Evolutionary conservation across 2,329 filamentous ascomycete species (phyloP), one percentile per base, ranked within the genome.

Genomic region (Trichoderma oligosporum): DNA sequence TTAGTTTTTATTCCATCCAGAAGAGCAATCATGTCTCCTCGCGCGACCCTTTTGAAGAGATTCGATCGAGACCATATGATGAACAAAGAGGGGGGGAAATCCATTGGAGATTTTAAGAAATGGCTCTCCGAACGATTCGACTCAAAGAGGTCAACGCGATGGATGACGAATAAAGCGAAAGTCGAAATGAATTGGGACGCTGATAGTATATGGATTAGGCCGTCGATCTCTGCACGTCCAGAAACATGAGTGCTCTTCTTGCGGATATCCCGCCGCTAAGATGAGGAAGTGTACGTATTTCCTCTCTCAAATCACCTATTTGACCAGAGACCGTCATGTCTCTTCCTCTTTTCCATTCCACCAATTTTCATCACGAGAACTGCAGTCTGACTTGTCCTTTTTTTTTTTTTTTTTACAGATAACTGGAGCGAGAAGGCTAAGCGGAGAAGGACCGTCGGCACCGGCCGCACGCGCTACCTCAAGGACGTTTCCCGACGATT

Each of bases 381-480:
- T 22, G 8, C 31, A 14, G n/a, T 41, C 56, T 47, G 41, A 57
- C 20, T 7, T 35, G 25, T 7, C 16, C 14, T 48, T 33, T 11
- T 16, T 1, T 16, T 53, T 27, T 16, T 12, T 7, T 25, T 57
- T 27, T 14, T n/a, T 8, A 39, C 75, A 97, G 93, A 87, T 88
- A 97, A 99, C 89, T 99, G 94, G 94, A 86, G 89, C 78, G 93
- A 97, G 86, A 99, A 99, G 89, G 93, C 92, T 72, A 97, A 97
- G 91, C 85, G 94, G 79, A 95, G 94, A 88, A 97, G 97, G 92
- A 97, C 93, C 74, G 93, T 89, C 76, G 94, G 94, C 73, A 93
- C 91, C 74, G 94, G 94, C 78, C 90, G 94, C 79, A 94, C 92
- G 87, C 86, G 91, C 76, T 90, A 92, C 82, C 85, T 99, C 76